Percentiles rank a stretch among this genome's conserved stretches.
phyloP scores from a whole-genome alignment of 1,284 basidiomycete species.

The Puccinia hordei region DNA sequence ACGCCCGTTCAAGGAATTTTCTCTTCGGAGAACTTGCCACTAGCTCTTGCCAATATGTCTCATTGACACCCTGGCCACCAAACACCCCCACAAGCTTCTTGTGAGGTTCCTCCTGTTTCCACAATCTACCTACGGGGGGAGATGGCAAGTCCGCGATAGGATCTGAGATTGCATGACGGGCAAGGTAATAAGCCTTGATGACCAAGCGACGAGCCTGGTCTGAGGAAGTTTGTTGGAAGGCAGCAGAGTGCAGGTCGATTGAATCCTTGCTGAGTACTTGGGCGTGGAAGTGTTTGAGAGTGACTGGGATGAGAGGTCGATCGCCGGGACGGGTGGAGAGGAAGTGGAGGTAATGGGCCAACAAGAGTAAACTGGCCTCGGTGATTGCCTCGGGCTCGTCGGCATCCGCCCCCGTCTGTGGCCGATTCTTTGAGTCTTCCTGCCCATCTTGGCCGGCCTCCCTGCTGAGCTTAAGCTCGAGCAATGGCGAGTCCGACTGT shows the following conservation, averaged over 20 bases:
- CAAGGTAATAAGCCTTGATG: conserved; percentile 77
- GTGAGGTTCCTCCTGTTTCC: conserved; percentile 69
- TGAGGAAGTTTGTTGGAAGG: conserved; percentile 65
- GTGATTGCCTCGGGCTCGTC: background rate
- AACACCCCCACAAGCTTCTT: conserved; percentile 79
- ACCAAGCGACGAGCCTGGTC: conserved; percentile 71
- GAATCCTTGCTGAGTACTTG: conserved; percentile 55
- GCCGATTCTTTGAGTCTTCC: too few relatives aligned
- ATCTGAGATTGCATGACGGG: conserved; percentile 71
- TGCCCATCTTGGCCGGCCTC: too few relatives aligned
- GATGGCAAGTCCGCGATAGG: conserved; percentile 67
- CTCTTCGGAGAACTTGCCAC: conserved; percentile 33
- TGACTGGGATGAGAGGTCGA: conserved; percentile 51
- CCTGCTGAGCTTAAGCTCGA: too few relatives aligned
- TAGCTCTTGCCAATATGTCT: conserved; percentile 61
- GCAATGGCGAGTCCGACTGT: too few relatives aligned
- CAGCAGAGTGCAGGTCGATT: conserved; percentile 77
- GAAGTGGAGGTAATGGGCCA: conserved; percentile 76
- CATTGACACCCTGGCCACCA: conserved; percentile 96
- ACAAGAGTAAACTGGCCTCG: conserved; percentile 73
- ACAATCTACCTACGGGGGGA: conserved; percentile 70
- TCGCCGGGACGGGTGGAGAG: background rate
- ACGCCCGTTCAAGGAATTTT: too few relatives aligned
- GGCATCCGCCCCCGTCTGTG: too few relatives aligned
- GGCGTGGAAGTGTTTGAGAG: conserved; percentile 52